Evolutionary conservation across 2,329 filamentous ascomycete genomes (phyloP), one percentile per base, ranked within the genome.

Genomic region (Aurifilum marmelostoma): DNA sequence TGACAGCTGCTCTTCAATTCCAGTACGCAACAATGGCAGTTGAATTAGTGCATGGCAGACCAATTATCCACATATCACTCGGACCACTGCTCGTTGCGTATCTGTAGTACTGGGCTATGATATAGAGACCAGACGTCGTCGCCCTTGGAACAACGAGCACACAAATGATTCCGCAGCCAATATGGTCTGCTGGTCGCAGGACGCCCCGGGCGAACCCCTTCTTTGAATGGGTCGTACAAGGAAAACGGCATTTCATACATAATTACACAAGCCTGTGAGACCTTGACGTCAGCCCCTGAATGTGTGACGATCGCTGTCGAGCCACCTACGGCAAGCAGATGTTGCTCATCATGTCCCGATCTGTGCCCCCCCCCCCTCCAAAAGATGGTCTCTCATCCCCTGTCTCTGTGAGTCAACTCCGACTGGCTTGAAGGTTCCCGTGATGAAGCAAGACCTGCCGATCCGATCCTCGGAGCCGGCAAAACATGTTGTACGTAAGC

Each of bases 371-470:
- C n/a, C n/a, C n/a, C n/a, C n/a, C 2, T 21, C 9, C 12, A 54
- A 24, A 18, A 29, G 32, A 2, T 56, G 24, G 24, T 56, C 24
- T 29, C 52, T 56, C 8, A 27, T 14, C 24, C 52, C 18, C 4
- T 59, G 54, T 32, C 54, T 59, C 54, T 59, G 56, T n/a, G 7
- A 59, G 18, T 21, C 16, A 7, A 21, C 7, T 21, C 32, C 56
- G 32, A 59, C 37, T 59, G 59, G 59, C 59, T 43, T 43, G 2
- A 3, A 18, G 24, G 37, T 43, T n/a, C 59, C 12, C 37, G 9
- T 60, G 34, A 60, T 24, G 34, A 32, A 39, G 58, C 59, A 43
- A 37, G 39, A 43, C 37, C 59, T 62, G 59, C 29, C 56, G 32
- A 59, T 59, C 32, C 21, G 29, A 59, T 37, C 4, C 2, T 16